Percentiles rank a stretch among this genome's conserved stretches.
These are phyloP conservation scores for Mrakia gelida DNA, from an alignment of 768 basidiomycete species.

Conservation along the genomic window DNA sequence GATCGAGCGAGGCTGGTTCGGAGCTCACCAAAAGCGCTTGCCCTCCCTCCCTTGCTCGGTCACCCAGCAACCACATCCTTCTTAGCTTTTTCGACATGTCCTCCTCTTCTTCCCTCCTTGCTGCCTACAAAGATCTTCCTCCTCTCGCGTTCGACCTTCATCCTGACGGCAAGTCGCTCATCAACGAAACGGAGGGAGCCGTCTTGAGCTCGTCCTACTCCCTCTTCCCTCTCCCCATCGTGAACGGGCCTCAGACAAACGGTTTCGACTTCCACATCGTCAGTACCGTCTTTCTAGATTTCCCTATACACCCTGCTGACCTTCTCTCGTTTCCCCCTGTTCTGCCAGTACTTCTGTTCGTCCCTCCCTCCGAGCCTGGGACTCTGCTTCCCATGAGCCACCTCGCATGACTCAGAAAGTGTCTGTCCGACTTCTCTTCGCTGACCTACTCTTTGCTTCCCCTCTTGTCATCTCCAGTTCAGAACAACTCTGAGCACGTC, in stretches of 20 bases:
- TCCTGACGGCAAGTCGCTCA: not conserved
- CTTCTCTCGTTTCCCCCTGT: too few relatives aligned
- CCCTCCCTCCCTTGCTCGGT: not conserved
- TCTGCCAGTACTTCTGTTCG: slow-evolving; percentile 7
- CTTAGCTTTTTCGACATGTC: not conserved
- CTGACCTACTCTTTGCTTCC: not conserved
- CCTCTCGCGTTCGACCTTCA: slow-evolving; percentile 8
- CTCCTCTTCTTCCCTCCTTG: not conserved
- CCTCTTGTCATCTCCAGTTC: slow-evolving; percentile 8
- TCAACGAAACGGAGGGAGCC: slow-evolving; percentile 1
- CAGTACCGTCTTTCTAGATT: not conserved
- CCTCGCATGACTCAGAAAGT: not conserved
- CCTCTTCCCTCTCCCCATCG: slow-evolving; percentile 10
- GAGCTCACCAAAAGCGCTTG: not conserved
- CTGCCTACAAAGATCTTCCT: not conserved
- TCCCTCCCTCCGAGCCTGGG: not conserved
- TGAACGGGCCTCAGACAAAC: slow-evolving; percentile 2
- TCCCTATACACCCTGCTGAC: not conserved
- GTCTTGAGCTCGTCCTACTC: not conserved
- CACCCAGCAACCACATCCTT: not conserved
- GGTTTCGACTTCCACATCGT: slow-evolving; percentile 19
- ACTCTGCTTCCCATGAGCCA: not conserved
- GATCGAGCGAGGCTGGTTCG: not conserved
- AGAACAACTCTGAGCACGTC: slow-evolving; percentile 13
- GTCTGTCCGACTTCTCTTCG: not conserved